Evolutionary conservation across 202 grass and related monocot species (phyloP).

Genomic region (Zoysia matrella): DNA sequence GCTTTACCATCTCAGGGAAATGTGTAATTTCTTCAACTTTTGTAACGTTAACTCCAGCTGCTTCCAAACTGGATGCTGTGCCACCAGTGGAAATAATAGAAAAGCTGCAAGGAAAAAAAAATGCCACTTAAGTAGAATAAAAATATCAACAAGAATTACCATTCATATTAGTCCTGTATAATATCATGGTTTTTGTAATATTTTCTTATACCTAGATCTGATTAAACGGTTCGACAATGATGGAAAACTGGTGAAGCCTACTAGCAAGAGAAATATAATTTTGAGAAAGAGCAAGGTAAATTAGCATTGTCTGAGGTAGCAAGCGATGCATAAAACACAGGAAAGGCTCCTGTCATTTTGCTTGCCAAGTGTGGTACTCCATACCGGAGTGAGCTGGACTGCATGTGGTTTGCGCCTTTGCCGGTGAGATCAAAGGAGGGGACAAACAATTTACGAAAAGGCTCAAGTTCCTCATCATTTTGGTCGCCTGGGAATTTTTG

Average conservation of each 20-base stretch:
- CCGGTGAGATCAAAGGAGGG: background rate
- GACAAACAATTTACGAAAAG: background rate
- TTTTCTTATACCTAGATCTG: background rate
- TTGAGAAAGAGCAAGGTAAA: background rate
- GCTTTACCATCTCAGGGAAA: constrained; percentile 93
- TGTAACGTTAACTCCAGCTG: constrained; percentile 77
- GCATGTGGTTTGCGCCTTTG: too few species aligned
- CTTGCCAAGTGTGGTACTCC: too few species aligned
- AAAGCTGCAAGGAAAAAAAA: constrained; percentile 46
- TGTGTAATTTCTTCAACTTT: constrained; percentile 93
- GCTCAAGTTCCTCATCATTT: background rate
- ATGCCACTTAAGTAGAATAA: background rate
- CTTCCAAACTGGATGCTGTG: constrained; percentile 76
- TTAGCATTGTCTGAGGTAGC: background rate
- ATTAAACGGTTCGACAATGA: background rate
- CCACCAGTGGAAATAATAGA: constrained; percentile 86
- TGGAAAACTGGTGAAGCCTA: background rate
- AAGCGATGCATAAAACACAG: background rate
- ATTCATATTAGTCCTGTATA: background rate
- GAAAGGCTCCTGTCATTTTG: background rate
- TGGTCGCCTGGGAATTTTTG: background rate
- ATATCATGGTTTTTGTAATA: background rate
- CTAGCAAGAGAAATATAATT: background rate
- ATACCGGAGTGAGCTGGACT: too few species aligned
- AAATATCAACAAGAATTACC: background rate